Evolutionary conservation across 2,329 filamentous ascomycete genomes (phyloP).

Genomic region (Neospermospora avenae): DNA sequence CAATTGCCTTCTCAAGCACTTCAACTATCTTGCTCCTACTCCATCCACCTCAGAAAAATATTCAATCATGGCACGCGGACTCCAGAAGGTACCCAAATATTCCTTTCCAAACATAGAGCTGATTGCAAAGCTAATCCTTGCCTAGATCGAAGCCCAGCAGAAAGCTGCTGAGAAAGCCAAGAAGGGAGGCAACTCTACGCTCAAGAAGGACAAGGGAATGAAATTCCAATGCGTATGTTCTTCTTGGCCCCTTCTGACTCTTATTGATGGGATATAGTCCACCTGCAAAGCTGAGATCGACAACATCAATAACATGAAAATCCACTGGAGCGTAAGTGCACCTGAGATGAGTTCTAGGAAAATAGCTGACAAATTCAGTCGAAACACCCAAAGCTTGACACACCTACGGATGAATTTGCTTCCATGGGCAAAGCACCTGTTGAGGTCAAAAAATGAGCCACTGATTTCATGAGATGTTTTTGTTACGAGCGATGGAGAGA

Average conservation of each 20-base stretch:
- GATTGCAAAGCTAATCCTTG: not conserved
- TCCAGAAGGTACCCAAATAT: not conserved
- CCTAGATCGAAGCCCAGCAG: slow-evolving; percentile 7
- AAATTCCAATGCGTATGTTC: slow-evolving; percentile 4
- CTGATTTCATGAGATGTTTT: not conserved
- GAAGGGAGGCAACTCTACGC: slow-evolving; percentile 6
- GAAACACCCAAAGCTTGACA: slow-evolving; percentile 6
- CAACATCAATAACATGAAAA: slow-evolving; percentile 8
- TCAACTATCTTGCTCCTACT: not conserved
- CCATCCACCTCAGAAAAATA: not conserved
- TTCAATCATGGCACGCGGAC: not conserved
- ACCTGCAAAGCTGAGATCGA: slow-evolving; percentile 8
- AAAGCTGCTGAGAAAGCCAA: slow-evolving; percentile 2
- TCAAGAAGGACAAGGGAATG: slow-evolving; percentile 12
- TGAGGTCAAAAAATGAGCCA: slow-evolving; percentile 1
- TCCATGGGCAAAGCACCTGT: not conserved
- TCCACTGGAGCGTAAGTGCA: slow-evolving; percentile 7
- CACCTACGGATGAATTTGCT: slow-evolving; percentile 1
- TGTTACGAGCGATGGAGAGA: not conserved
- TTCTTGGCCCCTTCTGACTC: too few relatives aligned
- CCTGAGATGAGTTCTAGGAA: not conserved
- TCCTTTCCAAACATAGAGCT: not conserved
- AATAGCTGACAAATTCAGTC: not conserved
- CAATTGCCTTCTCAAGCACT: not conserved
- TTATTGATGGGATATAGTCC: not conserved